A percentile compares a stretch with the other conserved stretches of the same genome.
phyloP scores from a whole-genome alignment of 768 basidiomycete species.

The Kwoniella heveanensis region DNA sequence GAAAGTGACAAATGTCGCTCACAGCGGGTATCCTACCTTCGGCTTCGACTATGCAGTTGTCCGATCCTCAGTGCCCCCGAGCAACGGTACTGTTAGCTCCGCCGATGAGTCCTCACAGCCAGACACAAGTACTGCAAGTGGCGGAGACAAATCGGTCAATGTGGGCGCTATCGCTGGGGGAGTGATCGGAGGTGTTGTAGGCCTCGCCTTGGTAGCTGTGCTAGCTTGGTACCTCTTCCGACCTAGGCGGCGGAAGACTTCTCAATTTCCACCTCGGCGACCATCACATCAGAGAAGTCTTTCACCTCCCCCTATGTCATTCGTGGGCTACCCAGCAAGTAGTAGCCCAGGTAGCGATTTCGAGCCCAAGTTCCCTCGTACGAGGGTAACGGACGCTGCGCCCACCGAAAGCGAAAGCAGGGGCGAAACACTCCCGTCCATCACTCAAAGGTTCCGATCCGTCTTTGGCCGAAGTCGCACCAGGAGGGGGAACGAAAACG shows the following conservation, averaged over 20 bases:
- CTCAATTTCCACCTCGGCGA: not conserved
- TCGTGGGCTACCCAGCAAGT: not conserved
- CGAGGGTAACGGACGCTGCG: not conserved
- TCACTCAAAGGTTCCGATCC: not conserved
- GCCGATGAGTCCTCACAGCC: not conserved
- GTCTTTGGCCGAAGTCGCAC: not conserved
- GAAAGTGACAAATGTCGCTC: constrained; percentile 22
- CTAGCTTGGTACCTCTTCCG: constrained; percentile 31
- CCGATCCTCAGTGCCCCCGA: not conserved
- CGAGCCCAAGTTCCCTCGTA: not conserved
- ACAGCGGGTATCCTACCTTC: constrained; percentile 1
- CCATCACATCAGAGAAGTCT: not conserved
- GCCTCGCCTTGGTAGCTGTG: constrained; percentile 33
- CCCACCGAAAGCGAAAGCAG: not conserved
- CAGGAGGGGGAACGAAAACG: not conserved
- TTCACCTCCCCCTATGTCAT: not conserved
- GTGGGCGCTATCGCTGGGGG: constrained; percentile 43
- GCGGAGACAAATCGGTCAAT: not conserved
- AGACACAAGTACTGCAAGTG: not conserved
- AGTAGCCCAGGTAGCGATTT: not conserved
- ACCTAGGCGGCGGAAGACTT: not conserved
- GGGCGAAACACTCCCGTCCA: not conserved
- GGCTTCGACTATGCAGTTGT: constrained; percentile 27
- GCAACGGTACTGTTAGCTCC: not conserved
- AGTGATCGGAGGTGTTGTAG: constrained; percentile 38